These are phyloP conservation scores for Eucalyptus caleyi DNA, from an alignment of 345 rosid species.

Conservation along the genomic window DNA sequence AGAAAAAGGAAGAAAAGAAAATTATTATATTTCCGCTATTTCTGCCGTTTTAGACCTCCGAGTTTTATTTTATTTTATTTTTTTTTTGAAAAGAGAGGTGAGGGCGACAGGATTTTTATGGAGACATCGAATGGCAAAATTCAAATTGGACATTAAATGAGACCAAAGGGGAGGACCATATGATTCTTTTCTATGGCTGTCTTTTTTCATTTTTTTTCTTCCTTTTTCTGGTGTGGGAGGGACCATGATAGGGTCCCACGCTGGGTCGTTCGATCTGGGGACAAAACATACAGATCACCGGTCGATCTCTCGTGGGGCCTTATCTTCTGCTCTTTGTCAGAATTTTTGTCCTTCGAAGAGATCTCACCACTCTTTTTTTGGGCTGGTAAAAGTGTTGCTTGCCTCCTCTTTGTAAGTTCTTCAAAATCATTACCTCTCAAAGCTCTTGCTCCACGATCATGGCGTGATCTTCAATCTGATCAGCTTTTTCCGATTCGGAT, in stretches of 20 bases:
- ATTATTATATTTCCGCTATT: not conserved
- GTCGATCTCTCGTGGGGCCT: not conserved
- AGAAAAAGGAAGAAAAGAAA: too few species aligned
- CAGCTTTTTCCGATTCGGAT: not conserved
- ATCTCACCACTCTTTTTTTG: not conserved
- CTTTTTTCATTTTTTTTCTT: not conserved
- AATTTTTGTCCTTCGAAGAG: not conserved
- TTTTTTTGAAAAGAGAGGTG: not conserved
- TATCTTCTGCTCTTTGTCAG: not conserved
- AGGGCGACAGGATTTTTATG: not conserved
- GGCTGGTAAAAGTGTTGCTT: not conserved
- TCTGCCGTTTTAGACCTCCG: not conserved
- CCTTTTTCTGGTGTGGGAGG: not conserved
- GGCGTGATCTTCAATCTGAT: not conserved
- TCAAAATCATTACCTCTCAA: not conserved
- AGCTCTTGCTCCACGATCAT: not conserved
- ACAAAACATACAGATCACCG: not conserved
- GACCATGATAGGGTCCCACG: not conserved
- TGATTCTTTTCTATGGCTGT: not conserved
- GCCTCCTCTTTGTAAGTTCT: not conserved
- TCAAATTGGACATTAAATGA: not conserved
- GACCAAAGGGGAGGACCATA: not conserved
- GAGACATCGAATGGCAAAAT: not conserved
- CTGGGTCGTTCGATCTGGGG: slow-evolving; percentile 20
- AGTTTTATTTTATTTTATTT: not conserved